Percentiles rank a stretch among this genome's conserved stretches.
Evolutionary conservation across 495 filamentous ascomycete species (phyloP).

Genomic region (Penicillium silybi): DNA sequence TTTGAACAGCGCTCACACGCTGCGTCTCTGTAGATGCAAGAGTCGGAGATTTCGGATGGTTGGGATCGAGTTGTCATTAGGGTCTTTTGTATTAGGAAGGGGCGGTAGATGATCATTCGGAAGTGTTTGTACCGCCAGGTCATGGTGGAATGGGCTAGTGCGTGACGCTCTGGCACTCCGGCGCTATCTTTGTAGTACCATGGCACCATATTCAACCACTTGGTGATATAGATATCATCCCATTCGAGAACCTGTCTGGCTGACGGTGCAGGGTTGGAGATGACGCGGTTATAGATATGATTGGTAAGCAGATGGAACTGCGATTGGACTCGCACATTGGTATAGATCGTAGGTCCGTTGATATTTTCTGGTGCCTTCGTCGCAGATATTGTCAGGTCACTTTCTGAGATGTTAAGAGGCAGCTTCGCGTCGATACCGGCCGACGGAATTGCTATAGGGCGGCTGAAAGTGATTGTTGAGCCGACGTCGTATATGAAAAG

Average conservation of each 20-base stretch:
- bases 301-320: conserved; percentile 4
- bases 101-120: conserved; percentile 3
- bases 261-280: conserved; percentile 1
- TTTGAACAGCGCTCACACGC: conserved; percentile 1
- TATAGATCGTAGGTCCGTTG: conserved; percentile 2
- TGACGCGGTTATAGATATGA: conserved; percentile 4
- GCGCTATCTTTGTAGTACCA: conserved; percentile 2
- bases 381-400: neutral
- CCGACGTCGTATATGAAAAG: conserved; percentile 3
- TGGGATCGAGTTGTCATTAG: neutral
- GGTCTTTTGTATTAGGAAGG: conserved; percentile 1
- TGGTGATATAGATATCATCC: conserved; percentile 1
- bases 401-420: conserved; percentile 1
- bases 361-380: neutral
- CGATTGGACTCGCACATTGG: conserved; percentile 2
- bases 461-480: conserved; percentile 6
- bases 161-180: neutral
- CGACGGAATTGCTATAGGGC: conserved; percentile 2
- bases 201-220: neutral
- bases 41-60: neutral
- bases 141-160: conserved; percentile 1
- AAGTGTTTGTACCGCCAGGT: conserved; percentile 7
- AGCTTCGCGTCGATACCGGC: conserved; percentile 4
- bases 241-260: conserved; percentile 4
- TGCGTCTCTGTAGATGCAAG: neutral